Evolutionary conservation across 257 asterid genomes (phyloP).

Genomic region (Jaltomata sinuosa): DNA sequence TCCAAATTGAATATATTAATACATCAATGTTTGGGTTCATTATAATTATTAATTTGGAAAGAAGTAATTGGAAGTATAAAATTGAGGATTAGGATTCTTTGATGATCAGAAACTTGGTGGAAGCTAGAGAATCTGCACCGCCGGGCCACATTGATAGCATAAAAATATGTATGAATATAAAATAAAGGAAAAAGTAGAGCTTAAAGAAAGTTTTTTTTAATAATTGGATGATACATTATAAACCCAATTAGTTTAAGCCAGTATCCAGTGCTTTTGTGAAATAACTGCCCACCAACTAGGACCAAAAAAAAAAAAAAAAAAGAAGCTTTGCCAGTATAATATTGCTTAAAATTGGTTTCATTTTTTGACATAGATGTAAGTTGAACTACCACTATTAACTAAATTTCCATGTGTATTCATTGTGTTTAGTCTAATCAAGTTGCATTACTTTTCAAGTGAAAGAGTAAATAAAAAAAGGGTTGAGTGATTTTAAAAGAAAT

Average conservation of each 20-base stretch:
- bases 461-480: too few species aligned
- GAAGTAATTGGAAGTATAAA: background rate
- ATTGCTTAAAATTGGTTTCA: too few species aligned
- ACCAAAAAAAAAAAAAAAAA: too few species aligned
- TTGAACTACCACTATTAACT: too few species aligned
- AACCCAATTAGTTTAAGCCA: background rate
- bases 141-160: background rate
- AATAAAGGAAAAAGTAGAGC: background rate
- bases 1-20: background rate
- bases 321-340: too few species aligned
- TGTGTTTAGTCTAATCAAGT: too few species aligned
- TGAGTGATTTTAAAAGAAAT: too few species aligned
- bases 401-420: too few species aligned
- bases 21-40: background rate
- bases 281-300: too few species aligned
- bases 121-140: background rate
- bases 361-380: too few species aligned
- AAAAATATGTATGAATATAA: background rate
- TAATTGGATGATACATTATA: background rate
- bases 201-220: background rate
- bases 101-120: background rate
- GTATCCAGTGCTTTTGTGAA: background rate
- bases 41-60: background rate
- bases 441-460: too few species aligned
- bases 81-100: background rate